Percentiles rank a stretch among this genome's conserved stretches.
Evolutionary conservation across 2,329 filamentous ascomycete species (phyloP).

Genomic region (Cladosporium halotolerans): DNA sequence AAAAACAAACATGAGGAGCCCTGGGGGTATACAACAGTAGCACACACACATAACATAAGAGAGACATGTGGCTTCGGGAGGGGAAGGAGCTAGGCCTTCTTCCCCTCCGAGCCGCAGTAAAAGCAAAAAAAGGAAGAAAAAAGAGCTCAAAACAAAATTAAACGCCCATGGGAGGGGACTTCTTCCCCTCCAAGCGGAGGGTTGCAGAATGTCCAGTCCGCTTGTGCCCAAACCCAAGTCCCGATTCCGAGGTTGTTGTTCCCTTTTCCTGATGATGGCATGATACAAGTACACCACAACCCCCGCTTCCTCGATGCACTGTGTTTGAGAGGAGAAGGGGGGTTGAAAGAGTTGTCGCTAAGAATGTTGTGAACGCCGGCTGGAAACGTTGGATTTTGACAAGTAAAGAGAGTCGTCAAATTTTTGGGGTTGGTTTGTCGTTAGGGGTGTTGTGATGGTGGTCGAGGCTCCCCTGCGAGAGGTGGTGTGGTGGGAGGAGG

Average conservation of each 20-base stretch:
- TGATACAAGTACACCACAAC: neutral
- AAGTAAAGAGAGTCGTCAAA: constrained; percentile 7
- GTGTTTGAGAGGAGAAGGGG: neutral
- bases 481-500: neutral
- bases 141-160: neutral
- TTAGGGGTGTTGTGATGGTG: neutral
- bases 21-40: constrained; percentile 11
- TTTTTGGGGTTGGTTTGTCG: neutral
- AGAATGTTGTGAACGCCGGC: neutral
- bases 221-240: too few relatives aligned
- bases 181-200: neutral
- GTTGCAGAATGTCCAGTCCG: too few relatives aligned
- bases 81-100: neutral
- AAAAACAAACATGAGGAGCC: constrained; percentile 4
- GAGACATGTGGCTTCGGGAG: neutral
- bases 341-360: neutral
- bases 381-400: neutral
- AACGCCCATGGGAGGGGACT: neutral
- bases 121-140: neutral
- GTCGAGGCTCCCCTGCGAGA: neutral
- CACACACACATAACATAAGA: constrained; percentile 5
- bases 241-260: neutral
- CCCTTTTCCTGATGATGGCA: neutral
- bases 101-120: neutral
- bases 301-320: neutral